These are phyloP conservation scores for Tricholoma flavovirens DNA, from an alignment of 768 basidiomycete species.

Conservation along the genomic window DNA sequence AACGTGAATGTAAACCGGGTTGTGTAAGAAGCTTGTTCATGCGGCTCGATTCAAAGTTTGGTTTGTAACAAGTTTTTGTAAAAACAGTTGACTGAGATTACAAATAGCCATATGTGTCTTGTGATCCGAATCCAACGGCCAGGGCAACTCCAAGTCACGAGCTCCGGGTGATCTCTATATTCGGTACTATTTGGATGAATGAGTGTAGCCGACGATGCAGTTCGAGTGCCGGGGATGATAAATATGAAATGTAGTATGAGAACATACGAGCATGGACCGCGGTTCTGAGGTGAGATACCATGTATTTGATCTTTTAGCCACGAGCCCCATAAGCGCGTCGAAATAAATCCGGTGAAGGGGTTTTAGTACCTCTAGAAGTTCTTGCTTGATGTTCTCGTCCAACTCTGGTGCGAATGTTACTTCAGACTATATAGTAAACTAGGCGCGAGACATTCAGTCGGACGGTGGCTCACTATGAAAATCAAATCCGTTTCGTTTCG, in stretches of 20 bases:
- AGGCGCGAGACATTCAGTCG: not conserved
- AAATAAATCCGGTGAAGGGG: not conserved
- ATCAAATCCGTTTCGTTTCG: conserved; percentile 59
- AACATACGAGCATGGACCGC: conserved; percentile 67
- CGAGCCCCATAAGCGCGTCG: conserved; percentile 34
- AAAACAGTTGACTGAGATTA: too few relatives aligned
- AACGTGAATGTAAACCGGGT: too few relatives aligned
- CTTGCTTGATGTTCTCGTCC: conserved; percentile 52
- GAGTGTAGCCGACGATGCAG: conserved; percentile 21
- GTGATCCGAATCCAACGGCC: conserved; percentile 47
- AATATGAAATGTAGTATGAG: not conserved
- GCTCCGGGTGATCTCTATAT: conserved; percentile 56
- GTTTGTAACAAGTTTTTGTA: too few relatives aligned
- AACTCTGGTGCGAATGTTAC: conserved; percentile 45
- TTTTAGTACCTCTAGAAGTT: conserved; percentile 65
- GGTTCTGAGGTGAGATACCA: conserved; percentile 58
- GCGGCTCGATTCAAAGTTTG: too few relatives aligned
- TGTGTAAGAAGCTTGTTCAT: too few relatives aligned
- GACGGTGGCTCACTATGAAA: conserved; percentile 52
- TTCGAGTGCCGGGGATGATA: not conserved
- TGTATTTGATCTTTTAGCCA: not conserved
- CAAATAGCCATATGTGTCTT: too few relatives aligned
- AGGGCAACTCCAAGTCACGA: conserved; percentile 62
- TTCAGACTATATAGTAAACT: conserved; percentile 63
- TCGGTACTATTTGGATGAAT: conserved; percentile 68